These are phyloP conservation scores for Begonia masoniana DNA, from an alignment of 306 rosid species.

Conservation along the genomic window DNA sequence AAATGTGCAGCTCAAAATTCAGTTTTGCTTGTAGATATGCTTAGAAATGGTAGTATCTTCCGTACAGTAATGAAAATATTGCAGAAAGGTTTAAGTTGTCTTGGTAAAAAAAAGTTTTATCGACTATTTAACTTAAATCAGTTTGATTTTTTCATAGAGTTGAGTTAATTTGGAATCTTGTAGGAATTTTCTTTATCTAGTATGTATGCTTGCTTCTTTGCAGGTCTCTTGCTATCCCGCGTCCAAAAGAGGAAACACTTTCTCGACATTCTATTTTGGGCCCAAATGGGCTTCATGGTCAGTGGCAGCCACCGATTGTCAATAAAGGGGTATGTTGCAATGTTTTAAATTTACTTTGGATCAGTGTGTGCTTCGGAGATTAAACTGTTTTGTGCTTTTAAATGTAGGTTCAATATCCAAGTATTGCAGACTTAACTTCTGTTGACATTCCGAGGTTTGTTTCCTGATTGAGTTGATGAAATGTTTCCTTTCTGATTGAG, in stretches of 20 bases:
- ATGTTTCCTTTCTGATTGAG: constrained; percentile 8
- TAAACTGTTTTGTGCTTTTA: neutral
- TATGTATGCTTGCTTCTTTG: constrained; percentile 15
- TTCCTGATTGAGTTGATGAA: constrained; percentile 7
- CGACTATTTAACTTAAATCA: too few species aligned
- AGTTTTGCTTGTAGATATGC: too few species aligned
- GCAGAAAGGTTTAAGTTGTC: too few species aligned
- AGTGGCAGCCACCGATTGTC: constrained; percentile 60
- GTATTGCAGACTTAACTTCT: constrained; percentile 57
- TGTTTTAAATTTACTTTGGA: neutral
- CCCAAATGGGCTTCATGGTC: constrained; percentile 67
- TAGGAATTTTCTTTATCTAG: too few species aligned
- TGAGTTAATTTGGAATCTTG: too few species aligned
- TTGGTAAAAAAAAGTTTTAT: too few species aligned
- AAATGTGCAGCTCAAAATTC: too few species aligned
- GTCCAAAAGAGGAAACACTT: constrained; percentile 72
- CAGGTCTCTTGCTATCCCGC: constrained; percentile 51
- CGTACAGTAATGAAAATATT: too few species aligned
- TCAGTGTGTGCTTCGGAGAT: neutral
- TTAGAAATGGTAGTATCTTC: too few species aligned
- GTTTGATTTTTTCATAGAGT: too few species aligned
- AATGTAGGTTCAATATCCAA: constrained; percentile 79
- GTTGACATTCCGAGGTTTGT: constrained; percentile 60
- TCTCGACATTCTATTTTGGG: constrained; percentile 88
- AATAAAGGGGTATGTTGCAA: constrained; percentile 55